A percentile compares a stretch with the other conserved stretches of the same genome.
These are phyloP conservation scores for Naganishia randhawae DNA, from an alignment of 768 basidiomycete species.

Conservation along the genomic window DNA sequence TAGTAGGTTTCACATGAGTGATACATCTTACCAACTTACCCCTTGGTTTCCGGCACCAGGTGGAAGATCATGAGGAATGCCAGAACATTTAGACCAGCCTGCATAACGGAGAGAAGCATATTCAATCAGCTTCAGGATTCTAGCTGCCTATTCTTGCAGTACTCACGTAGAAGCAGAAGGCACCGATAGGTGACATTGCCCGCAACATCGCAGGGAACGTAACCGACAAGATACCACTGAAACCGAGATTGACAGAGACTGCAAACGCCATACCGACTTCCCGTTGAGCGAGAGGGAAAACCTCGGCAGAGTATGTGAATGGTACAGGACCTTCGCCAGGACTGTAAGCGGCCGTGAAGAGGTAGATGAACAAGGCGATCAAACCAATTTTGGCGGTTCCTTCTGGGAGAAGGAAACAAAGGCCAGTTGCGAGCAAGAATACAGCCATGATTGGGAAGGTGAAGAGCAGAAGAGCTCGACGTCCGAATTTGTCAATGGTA, in stretches of 20 bases:
- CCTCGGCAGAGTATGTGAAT: constrained; percentile 77
- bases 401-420: constrained; percentile 60
- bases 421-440: constrained; percentile 68
- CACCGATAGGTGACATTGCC: too few relatives aligned
- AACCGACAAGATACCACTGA: constrained; percentile 49
- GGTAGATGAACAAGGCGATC: constrained; percentile 37
- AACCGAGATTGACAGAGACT: constrained; percentile 59
- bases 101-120: constrained; percentile 40
- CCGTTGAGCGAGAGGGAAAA: constrained; percentile 76
- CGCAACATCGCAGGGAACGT: constrained; percentile 14
- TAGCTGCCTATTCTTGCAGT: too few relatives aligned
- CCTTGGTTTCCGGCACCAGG: constrained; percentile 37
- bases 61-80: constrained; percentile 41
- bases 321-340: constrained; percentile 82
- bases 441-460: constrained; percentile 79
- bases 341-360: constrained; percentile 40
- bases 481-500: constrained; percentile 63
- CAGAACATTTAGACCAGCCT: constrained; percentile 41
- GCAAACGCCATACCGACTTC: constrained; percentile 75
- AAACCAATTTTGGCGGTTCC: constrained; percentile 14
- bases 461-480: constrained; percentile 67
- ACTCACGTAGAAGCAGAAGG: too few relatives aligned
- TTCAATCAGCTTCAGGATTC: too few relatives aligned
- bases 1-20: too few relatives aligned
- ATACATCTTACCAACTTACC: too few relatives aligned